These are phyloP conservation scores for Pseudopyricularia cyperi DNA, from an alignment of 2,329 filamentous ascomycete species.

Conservation along the genomic window DNA sequence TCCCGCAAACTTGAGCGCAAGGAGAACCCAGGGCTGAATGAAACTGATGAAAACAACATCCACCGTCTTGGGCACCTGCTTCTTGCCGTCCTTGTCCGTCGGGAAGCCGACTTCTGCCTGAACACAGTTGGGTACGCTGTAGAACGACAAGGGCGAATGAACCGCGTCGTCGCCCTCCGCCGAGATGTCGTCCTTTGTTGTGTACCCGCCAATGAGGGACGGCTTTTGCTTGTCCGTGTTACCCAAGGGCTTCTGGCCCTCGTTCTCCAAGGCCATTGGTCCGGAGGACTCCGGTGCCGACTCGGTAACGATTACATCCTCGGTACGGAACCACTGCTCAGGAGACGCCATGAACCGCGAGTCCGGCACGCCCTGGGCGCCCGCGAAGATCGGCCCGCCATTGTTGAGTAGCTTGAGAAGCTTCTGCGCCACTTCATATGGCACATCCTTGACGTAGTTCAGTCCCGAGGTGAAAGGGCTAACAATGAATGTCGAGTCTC, in stretches of 20 bases:
- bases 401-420: constrained; percentile 49
- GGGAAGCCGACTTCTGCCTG: constrained; percentile 56
- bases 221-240: constrained; percentile 16
- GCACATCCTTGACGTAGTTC: constrained; percentile 65
- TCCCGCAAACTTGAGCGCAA: constrained; percentile 53
- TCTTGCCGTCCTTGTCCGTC: constrained; percentile 12
- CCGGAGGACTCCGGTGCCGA: background rate
- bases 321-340: constrained; percentile 22
- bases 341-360: constrained; percentile 36
- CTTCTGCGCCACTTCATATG: constrained; percentile 59
- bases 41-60: constrained; percentile 91
- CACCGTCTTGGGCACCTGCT: constrained; percentile 51
- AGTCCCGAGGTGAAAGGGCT: constrained; percentile 80
- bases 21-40: constrained; percentile 67
- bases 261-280: constrained; percentile 2
- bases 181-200: constrained; percentile 74
- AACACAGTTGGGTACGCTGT: constrained; percentile 71
- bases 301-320: constrained; percentile 4
- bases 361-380: constrained; percentile 18
- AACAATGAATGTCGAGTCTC: constrained; percentile 73
- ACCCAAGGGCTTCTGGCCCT: constrained; percentile 17
- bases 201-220: constrained; percentile 59
- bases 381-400: constrained; percentile 34
- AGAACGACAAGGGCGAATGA: constrained; percentile 62
- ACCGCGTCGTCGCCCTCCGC: constrained; percentile 81